These are phyloP conservation scores for Darksidea phi DNA, from an alignment of 495 filamentous ascomycete genomes.

Conservation along the genomic window DNA sequence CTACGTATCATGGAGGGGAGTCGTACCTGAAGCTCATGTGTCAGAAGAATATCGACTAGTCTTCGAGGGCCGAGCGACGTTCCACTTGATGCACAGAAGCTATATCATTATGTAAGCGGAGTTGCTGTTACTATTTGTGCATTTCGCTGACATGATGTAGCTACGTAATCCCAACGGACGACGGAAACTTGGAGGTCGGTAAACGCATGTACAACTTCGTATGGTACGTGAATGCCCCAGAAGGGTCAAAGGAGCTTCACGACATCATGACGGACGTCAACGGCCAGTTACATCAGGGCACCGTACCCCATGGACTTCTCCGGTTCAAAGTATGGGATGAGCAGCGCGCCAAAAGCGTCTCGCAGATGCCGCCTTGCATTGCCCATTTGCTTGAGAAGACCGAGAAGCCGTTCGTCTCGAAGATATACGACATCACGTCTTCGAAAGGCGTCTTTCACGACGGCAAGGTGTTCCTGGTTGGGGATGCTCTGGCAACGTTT, in stretches of 20 bases:
- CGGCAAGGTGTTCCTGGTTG: constrained; percentile 54
- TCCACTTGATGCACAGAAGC: constrained; percentile 31
- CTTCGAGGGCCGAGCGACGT: constrained; percentile 4
- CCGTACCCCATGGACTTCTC: constrained; percentile 51
- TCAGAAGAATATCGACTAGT: constrained; percentile 10
- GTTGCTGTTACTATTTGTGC: not conserved
- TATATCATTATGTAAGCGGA: constrained; percentile 49
- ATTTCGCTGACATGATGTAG: constrained; percentile 35
- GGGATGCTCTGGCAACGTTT: constrained; percentile 58
- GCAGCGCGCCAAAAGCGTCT: constrained; percentile 40
- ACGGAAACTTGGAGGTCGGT: constrained; percentile 49
- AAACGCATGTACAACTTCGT: constrained; percentile 55
- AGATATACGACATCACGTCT: constrained; percentile 52
- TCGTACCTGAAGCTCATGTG: constrained; percentile 6
- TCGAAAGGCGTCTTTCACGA: constrained; percentile 47
- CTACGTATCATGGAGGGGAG: not conserved
- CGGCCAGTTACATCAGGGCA: constrained; percentile 48
- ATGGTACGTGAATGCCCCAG: constrained; percentile 56
- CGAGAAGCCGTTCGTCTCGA: constrained; percentile 53
- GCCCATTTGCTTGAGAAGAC: constrained; percentile 53
- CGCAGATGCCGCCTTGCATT: constrained; percentile 50
- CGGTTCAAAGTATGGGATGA: constrained; percentile 45
- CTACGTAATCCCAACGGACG: constrained; percentile 55
- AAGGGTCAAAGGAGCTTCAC: constrained; percentile 47
- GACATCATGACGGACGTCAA: constrained; percentile 54